These are phyloP conservation scores for Cystofilobasidium bisporidii DNA, from an alignment of 768 basidiomycete species.

Conservation along the genomic window DNA sequence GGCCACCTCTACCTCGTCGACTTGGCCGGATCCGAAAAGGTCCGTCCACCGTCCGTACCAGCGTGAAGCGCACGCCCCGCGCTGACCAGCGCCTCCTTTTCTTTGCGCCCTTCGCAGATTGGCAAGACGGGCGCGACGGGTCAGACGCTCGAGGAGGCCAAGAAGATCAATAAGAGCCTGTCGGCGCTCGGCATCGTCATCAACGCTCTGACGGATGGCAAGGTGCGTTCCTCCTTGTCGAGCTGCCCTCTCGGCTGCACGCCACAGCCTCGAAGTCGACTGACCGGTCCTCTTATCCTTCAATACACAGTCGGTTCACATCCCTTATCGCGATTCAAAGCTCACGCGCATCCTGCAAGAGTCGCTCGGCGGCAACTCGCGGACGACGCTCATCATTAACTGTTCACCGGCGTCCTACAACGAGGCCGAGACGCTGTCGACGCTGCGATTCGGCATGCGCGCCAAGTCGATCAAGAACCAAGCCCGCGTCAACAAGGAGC, in stretches of 20 bases:
- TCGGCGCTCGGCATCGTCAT: conserved; percentile 99
- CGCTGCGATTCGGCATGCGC: conserved; percentile 97
- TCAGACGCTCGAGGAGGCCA: conserved; percentile 96
- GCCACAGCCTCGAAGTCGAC: no score
- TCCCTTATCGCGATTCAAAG: conserved; percentile 98
- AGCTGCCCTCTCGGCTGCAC: no score
- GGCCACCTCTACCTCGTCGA: conserved; percentile 97
- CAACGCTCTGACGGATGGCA: conserved; percentile 90
- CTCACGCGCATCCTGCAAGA: conserved; percentile 98
- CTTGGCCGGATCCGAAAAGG: conserved; percentile 96
- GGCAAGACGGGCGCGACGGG: conserved; percentile 99
- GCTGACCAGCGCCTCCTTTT: no score
- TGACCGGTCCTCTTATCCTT: neutral
- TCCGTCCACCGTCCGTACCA: conserved; percentile 16
- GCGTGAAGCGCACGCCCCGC: no score
- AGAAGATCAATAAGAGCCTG: conserved; percentile 99
- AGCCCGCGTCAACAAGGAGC: conserved; percentile 94
- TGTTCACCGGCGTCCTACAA: conserved; percentile 97
- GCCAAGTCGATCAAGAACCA: conserved; percentile 99
- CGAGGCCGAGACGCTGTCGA: conserved; percentile 88
- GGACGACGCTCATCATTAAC: conserved; percentile 89
- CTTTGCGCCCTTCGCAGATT: conserved; percentile 41
- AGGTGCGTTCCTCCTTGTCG: conserved; percentile 57
- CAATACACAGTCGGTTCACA: conserved; percentile 67
- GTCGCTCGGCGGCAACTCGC: conserved; percentile 76